Evolutionary conservation across 106 monocot genomes (phyloP).

Genomic region (Iris macrosiphon): DNA sequence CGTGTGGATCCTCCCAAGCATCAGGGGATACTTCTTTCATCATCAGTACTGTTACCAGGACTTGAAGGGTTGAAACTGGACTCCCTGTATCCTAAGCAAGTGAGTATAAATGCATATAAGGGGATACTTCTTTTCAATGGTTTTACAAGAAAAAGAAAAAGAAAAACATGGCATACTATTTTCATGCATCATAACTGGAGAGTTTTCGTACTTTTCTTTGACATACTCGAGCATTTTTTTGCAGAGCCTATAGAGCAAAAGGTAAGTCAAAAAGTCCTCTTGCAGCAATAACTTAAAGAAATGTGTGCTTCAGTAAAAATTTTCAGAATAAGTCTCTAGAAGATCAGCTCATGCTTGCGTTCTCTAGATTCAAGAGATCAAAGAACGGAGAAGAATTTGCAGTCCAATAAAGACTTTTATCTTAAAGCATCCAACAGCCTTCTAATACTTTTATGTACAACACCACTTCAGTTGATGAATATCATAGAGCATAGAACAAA

Average conservation of each 20-base stretch:
- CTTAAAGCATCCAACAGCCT: too few species aligned
- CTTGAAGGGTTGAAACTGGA: background rate
- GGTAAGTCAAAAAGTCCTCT: background rate
- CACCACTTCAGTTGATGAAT: too few species aligned
- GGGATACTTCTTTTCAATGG: background rate
- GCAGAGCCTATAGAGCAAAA: constrained; percentile 9
- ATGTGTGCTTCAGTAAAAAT: too few species aligned
- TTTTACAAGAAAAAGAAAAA: background rate
- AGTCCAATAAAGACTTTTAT: too few species aligned
- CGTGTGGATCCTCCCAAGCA: too few species aligned
- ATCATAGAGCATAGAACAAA: too few species aligned
- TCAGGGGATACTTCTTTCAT: constrained; percentile 4
- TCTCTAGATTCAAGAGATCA: too few species aligned
- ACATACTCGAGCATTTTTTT: constrained; percentile 9
- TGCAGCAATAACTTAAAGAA: background rate
- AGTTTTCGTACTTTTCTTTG: constrained; percentile 9
- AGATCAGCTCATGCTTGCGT: too few species aligned
- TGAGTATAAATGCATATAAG: background rate
- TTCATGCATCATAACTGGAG: constrained; percentile 14
- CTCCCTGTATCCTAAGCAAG: constrained; percentile 8
- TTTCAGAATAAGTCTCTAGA: too few species aligned
- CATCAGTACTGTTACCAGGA: background rate
- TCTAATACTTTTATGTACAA: too few species aligned
- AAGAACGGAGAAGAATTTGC: too few species aligned
- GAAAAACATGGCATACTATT: constrained; percentile 1